Evolutionary conservation across 495 filamentous ascomycete genomes (phyloP), one percentile per base, ranked within the genome.

Genomic region (Aspergillus ostianus): DNA sequence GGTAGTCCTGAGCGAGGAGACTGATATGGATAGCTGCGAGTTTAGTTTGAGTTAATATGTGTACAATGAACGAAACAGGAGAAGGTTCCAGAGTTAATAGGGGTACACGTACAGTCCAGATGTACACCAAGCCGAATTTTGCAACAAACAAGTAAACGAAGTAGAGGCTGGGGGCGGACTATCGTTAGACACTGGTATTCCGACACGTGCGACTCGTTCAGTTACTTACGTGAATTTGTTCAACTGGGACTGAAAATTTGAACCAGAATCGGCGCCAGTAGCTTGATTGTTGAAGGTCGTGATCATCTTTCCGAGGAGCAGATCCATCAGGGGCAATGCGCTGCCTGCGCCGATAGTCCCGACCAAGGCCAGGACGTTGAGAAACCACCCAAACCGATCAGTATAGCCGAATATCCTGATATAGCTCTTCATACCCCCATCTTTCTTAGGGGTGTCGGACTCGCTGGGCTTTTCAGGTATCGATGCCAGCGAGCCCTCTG

Each of bases 321-420:
- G 5, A 20, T 57, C 55, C 55, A 57, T 57, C 47, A 57, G 27
- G 2, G 55, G 55, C 20, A 57, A 27, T 1, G 47, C 55, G n/a
- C 21, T 20, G 27, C 55, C 55, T 21, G 55, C 55, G 8, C 55
- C 55, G 26, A 57, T 51, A 1, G 55, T 47, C 20, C 55, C 47
- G 9, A 57, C 21, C 27, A 57, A 50, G 19, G 55, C 55, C 18
- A 57, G 27, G 26, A 50, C 18, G 23, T 57, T 57, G 6, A 57
- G 55, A 19, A 36, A 7, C 55, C 55, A 57, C n/a, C 55, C 55
- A 8, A 49, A 18, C 4, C 45, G 30, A 20, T 57, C 55, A 4
- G 55, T 36, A 51, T 57, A 57, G 2, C 21, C 32, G 47, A 57
- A 57, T n/a, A 57, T 57, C 15, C 55, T 18, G 15, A 51, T 0